Percentiles rank a stretch among this genome's conserved stretches.
phyloP scores from a whole-genome alignment of 2,329 filamentous ascomycete species.

The Botrytis elliptica region DNA sequence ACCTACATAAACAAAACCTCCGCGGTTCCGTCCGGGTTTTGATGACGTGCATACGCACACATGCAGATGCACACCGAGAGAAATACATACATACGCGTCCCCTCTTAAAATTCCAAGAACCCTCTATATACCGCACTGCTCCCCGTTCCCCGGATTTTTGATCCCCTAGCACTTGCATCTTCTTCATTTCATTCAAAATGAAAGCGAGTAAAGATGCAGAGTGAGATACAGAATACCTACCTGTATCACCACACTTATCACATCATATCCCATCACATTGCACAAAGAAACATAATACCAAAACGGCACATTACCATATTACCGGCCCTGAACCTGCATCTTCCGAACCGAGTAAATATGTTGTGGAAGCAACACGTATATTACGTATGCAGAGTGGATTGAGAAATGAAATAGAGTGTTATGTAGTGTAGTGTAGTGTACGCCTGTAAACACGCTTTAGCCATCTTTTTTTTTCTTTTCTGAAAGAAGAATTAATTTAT shows the following conservation, averaged over 20 bases:
- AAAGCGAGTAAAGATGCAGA: not conserved
- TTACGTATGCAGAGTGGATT: not conserved
- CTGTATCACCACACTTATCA: not conserved
- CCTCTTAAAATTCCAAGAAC: not conserved
- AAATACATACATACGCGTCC: not conserved
- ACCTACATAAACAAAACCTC: not conserved
- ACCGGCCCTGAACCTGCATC: slow-evolving; percentile 10
- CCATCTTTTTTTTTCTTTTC: slow-evolving; percentile 1
- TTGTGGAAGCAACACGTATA: not conserved
- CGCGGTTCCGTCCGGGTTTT: not conserved
- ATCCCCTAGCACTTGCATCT: not conserved
- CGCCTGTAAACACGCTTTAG: slow-evolving; percentile 16
- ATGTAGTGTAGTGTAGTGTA: slow-evolving; percentile 9
- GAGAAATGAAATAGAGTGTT: not conserved
- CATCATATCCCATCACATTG: not conserved
- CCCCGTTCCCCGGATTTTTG: not conserved
- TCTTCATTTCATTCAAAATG: not conserved
- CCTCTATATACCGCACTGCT: not conserved
- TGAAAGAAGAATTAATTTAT: not conserved
- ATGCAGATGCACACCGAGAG: not conserved
- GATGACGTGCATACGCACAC: not conserved
- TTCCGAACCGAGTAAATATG: not conserved
- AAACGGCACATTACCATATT: not conserved
- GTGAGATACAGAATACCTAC: not conserved
- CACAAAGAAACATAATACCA: not conserved